Percentiles rank a stretch among this genome's conserved stretches.
Conservation (phyloP, 2,329 filamentous ascomycete species). For the Fusarium cyanostomum region DNA sequence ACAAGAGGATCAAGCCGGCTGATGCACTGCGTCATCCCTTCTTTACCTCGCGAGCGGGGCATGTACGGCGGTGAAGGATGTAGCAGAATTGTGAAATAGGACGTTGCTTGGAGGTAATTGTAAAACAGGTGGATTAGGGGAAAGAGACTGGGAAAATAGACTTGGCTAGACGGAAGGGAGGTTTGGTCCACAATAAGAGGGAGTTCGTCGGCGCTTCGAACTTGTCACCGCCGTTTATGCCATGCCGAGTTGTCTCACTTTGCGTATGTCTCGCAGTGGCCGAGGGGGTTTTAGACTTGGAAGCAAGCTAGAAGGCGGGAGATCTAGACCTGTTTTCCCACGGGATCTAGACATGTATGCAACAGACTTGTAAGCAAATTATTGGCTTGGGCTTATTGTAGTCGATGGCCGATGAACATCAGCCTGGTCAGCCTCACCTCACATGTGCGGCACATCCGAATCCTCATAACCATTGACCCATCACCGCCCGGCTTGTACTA, state of each 20-base stretch:
- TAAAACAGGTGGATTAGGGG: conserved; percentile 9
- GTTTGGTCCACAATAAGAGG: conserved; percentile 17
- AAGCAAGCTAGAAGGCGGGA: conserved; percentile 1
- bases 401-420: conserved; percentile 5
- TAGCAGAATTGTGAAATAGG: conserved; percentile 11
- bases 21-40: conserved; percentile 93
- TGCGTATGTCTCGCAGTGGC: conserved; percentile 20
- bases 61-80: conserved; percentile 36
- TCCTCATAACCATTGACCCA: neutral
- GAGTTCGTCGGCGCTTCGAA: conserved; percentile 19
- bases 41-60: conserved; percentile 61
- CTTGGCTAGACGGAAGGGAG: conserved; percentile 33
- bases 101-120: conserved; percentile 18
- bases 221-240: conserved; percentile 31
- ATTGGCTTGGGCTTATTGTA: neutral
- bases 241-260: conserved; percentile 34
- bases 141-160: conserved; percentile 6
- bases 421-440: neutral
- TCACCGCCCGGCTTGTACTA: conserved; percentile 26
- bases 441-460: conserved; percentile 11
- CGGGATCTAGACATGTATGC: conserved; percentile 13
- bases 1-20: conserved; percentile 86
- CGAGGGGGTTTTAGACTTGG: conserved; percentile 5
- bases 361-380: neutral
- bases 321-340: conserved; percentile 7